Evolutionary conservation across 2,329 filamentous ascomycete species (phyloP).

Genomic region (Sclerotinia minor): DNA sequence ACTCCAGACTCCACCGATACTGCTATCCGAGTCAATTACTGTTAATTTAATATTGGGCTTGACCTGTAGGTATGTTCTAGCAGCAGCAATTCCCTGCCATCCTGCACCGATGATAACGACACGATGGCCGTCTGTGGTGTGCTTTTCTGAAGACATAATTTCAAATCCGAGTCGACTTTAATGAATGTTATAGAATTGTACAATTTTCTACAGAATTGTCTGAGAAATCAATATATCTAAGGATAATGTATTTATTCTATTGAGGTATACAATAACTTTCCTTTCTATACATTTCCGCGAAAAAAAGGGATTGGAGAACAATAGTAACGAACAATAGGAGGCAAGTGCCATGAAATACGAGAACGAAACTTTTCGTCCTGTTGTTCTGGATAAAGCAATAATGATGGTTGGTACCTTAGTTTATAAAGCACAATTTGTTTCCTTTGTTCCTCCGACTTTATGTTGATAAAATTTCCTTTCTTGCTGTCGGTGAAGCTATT

Average conservation of each 20-base stretch:
- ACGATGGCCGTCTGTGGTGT: neutral
- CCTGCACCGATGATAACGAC: constrained; percentile 41
- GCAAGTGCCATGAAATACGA: neutral
- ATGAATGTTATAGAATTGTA: neutral
- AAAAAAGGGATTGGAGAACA: neutral
- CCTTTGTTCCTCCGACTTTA: neutral
- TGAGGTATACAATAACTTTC: neutral
- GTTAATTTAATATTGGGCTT: constrained; percentile 56
- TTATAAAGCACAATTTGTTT: neutral
- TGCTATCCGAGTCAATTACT: constrained; percentile 58
- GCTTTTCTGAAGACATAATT: constrained; percentile 6
- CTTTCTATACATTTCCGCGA: neutral
- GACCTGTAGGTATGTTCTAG: constrained; percentile 59
- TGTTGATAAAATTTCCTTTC: too few relatives aligned
- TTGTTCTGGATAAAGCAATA: neutral
- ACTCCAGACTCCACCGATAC: constrained; percentile 69
- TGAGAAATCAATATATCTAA: neutral
- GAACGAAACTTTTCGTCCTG: neutral
- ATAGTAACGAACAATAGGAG: constrained; percentile 16
- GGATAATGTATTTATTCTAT: neutral
- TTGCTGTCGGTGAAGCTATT: neutral
- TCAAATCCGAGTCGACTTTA: neutral
- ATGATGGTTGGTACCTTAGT: neutral
- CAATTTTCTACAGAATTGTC: neutral
- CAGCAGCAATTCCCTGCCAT: constrained; percentile 57